These are phyloP conservation scores for Cystobasidium sp. DNA, from an alignment of 1,284 basidiomycete genomes.

Conservation along the genomic window DNA sequence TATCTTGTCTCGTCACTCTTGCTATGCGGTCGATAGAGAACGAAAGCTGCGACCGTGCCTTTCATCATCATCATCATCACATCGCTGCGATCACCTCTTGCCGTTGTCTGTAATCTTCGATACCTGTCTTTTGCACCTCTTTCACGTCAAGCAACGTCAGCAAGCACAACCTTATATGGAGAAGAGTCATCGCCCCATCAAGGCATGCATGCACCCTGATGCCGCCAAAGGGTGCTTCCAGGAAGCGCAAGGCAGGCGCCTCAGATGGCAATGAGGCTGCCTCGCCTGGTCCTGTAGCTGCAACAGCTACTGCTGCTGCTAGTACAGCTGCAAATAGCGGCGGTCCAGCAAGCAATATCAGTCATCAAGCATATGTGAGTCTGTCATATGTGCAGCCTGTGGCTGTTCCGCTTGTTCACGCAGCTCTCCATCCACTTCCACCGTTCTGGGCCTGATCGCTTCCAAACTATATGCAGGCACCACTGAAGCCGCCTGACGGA, in stretches of 20 bases:
- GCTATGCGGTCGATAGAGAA: not conserved
- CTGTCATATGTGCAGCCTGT: no score
- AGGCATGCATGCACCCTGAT: slow-evolving; percentile 14
- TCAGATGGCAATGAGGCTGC: not conserved
- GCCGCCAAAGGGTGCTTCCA: slow-evolving; percentile 22
- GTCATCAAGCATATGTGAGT: no score
- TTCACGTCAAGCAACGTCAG: not conserved
- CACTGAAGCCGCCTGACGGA: slow-evolving; percentile 33
- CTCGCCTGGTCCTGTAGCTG: no score
- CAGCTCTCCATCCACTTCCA: not conserved
- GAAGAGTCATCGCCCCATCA: not conserved
- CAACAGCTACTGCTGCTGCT: no score
- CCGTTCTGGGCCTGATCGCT: not conserved
- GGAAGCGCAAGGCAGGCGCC: slow-evolving; percentile 26
- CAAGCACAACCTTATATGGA: not conserved
- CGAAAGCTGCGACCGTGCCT: not conserved
- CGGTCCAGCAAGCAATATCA: no score
- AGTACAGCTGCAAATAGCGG: no score
- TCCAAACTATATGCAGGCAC: slow-evolving; percentile 1
- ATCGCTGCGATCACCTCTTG: not conserved
- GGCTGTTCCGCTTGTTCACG: no score
- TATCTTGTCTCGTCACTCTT: not conserved
- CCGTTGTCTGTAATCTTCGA: not conserved
- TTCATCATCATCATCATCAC: no score
- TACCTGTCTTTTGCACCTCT: not conserved